phyloP scores from a whole-genome alignment of 805 yeast genomes.

The Gaillardinia entomophila region DNA sequence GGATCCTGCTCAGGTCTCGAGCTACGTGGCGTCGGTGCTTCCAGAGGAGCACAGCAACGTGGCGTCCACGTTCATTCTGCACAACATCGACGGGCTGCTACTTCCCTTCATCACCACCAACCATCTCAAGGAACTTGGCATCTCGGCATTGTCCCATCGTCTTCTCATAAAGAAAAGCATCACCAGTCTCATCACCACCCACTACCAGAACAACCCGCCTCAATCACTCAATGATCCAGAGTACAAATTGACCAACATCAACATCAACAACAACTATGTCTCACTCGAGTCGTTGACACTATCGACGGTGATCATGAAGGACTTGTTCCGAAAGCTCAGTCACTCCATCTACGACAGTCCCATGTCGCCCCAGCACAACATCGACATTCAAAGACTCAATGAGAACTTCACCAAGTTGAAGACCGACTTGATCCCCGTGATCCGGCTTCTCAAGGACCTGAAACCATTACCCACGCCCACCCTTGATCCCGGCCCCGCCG shows the following conservation, averaged over 20 bases:
- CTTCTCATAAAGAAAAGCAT: slow-evolving; percentile 56
- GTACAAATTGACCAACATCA: slow-evolving; percentile 22
- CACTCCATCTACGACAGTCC: slow-evolving; percentile 8
- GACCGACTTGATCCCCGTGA: slow-evolving; percentile 60
- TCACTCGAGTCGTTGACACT: slow-evolving; percentile 31
- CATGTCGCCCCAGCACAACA: slow-evolving; percentile 6
- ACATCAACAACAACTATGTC: slow-evolving; percentile 31
- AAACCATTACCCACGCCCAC: slow-evolving; percentile 67
- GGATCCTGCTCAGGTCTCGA: slow-evolving; percentile 43
- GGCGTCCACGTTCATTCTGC: slow-evolving; percentile 37
- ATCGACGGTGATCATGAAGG: slow-evolving; percentile 30
- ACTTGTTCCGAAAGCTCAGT: slow-evolving; percentile 23
- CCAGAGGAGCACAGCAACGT: slow-evolving; percentile 16
- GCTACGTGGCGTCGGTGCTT: slow-evolving; percentile 19
- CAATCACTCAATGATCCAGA: slow-evolving; percentile 21
- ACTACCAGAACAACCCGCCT: slow-evolving; percentile 21
- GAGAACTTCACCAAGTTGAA: slow-evolving; percentile 54
- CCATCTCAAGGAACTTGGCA: slow-evolving; percentile 72
- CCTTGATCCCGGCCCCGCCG: slow-evolving; percentile 32
- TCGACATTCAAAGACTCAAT: slow-evolving; percentile 36
- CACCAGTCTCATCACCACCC: slow-evolving; percentile 42
- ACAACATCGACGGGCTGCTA: slow-evolving; percentile 69
- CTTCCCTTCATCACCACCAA: slow-evolving; percentile 62
- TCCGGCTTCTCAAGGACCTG: slow-evolving; percentile 56
- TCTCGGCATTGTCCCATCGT: slow-evolving; percentile 47